Percentiles rank a stretch among this genome's conserved stretches.
phyloP scores from a whole-genome alignment of 2,329 filamentous ascomycete genomes.

The Tolypocladium sp. region DNA sequence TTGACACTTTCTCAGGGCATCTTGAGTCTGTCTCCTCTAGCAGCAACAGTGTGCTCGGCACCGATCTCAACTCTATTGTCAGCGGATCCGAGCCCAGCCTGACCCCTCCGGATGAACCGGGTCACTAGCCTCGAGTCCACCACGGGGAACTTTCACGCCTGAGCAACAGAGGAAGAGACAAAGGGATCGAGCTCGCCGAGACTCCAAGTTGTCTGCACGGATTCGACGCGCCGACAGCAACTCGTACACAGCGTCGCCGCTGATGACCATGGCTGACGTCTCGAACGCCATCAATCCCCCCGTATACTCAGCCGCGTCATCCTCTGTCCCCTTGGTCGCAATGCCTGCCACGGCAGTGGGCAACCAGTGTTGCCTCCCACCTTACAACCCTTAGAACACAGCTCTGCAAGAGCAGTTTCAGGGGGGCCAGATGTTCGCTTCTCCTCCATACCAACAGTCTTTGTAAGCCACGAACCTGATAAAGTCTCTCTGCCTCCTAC shows the following conservation, averaged over 20 bases:
- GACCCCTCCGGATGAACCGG: conserved; percentile 40
- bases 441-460: conserved; percentile 23
- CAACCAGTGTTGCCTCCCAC: conserved; percentile 34
- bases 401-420: conserved; percentile 35
- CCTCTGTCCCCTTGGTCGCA: conserved; percentile 40
- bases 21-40: conserved; percentile 23
- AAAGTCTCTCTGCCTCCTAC: not conserved
- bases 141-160: conserved; percentile 41
- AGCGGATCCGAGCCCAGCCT: conserved; percentile 39
- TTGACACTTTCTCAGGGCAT: conserved; percentile 11
- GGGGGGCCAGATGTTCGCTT: conserved; percentile 20
- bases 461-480: conserved; percentile 20
- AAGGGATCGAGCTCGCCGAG: conserved; percentile 48
- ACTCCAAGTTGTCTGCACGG: conserved; percentile 44
- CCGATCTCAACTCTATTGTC: conserved; percentile 36
- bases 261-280: conserved; percentile 27
- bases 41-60: conserved; percentile 27
- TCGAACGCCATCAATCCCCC: conserved; percentile 33
- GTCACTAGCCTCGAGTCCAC: conserved; percentile 50
- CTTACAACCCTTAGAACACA: conserved; percentile 42
- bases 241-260: conserved; percentile 29
- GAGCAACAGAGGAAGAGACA: conserved; percentile 55
- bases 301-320: conserved; percentile 41
- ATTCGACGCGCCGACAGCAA: conserved; percentile 42
- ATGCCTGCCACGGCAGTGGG: conserved; percentile 37